Evolutionary conservation across 2,329 filamentous ascomycete species (phyloP).

Genomic region (Claviceps cyperi): DNA sequence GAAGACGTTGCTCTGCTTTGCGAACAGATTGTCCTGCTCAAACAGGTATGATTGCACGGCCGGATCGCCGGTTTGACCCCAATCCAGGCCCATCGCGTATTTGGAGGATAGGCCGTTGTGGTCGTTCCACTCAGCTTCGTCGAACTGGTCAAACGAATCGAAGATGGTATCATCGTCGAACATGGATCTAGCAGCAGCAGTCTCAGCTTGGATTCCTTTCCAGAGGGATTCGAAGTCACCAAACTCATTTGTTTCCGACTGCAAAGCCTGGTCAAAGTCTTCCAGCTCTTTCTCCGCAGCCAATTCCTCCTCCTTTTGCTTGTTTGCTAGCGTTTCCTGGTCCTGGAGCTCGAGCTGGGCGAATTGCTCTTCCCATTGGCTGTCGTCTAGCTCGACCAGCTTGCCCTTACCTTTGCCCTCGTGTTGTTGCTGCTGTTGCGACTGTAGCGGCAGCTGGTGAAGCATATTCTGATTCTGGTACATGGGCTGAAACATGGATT

Average conservation of each 20-base stretch:
- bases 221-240: conserved; percentile 85
- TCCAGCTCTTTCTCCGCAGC: conserved; percentile 79
- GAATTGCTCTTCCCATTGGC: conserved; percentile 95
- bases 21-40: conserved; percentile 85
- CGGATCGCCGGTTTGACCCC: conserved; percentile 55
- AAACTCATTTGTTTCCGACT: conserved; percentile 60
- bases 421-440: conserved; percentile 27
- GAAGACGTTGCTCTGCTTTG: conserved; percentile 68
- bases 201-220: conserved; percentile 68
- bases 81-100: conserved; percentile 45
- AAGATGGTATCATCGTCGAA: conserved; percentile 49
- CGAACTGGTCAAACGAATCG: conserved; percentile 41
- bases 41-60: conserved; percentile 84
- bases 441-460: conserved; percentile 17
- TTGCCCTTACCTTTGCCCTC: conserved; percentile 72
- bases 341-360: conserved; percentile 66
- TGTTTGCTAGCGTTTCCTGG: conserved; percentile 28
- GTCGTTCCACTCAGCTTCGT: conserved; percentile 60
- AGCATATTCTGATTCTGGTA: conserved; percentile 31
- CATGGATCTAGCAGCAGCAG: conserved; percentile 54
- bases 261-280: conserved; percentile 57
- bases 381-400: conserved; percentile 84
- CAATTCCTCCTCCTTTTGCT: conserved; percentile 44
- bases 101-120: conserved; percentile 34
- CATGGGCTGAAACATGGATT: conserved; percentile 40